phyloP scores from a whole-genome alignment of 2,329 filamentous ascomycete species.

The Furcasterigmium furcatum region DNA sequence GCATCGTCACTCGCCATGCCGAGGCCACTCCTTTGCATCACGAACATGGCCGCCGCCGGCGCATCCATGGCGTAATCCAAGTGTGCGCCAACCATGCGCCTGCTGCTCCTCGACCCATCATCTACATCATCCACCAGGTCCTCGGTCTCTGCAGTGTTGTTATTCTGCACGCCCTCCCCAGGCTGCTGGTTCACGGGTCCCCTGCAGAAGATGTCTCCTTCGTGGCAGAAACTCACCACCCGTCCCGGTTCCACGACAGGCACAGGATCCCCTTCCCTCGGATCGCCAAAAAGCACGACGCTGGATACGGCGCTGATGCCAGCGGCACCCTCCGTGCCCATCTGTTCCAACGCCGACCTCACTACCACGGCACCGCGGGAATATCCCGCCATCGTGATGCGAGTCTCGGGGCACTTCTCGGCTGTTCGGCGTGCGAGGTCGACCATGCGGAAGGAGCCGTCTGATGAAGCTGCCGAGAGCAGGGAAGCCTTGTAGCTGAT shows the following conservation, averaged over 20 bases:
- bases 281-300: slow-evolving; percentile 28
- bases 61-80: slow-evolving; percentile 12
- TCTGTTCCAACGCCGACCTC: slow-evolving; percentile 18
- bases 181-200: neutral
- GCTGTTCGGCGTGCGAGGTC: slow-evolving; percentile 23
- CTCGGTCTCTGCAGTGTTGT: neutral
- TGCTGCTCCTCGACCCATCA: slow-evolving; percentile 5
- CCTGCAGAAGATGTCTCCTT: slow-evolving; percentile 23
- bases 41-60: slow-evolving; percentile 12
- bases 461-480: slow-evolving; percentile 4
- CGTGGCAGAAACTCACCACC: slow-evolving; percentile 19
- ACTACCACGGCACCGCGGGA: slow-evolving; percentile 22
- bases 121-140: neutral
- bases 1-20: slow-evolving; percentile 18
- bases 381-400: slow-evolving; percentile 21
- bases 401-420: slow-evolving; percentile 18
- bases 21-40: slow-evolving; percentile 18
- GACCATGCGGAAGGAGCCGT: slow-evolving; percentile 25
- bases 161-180: too few species aligned
- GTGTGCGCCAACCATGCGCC: slow-evolving; percentile 7
- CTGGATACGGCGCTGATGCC: slow-evolving; percentile 19
- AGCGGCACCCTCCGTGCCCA: slow-evolving; percentile 12
- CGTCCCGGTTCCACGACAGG: slow-evolving; percentile 15
- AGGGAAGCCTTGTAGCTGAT: slow-evolving; percentile 16
- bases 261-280: slow-evolving; percentile 13